Evolutionary conservation across 148 eudicot species (phyloP).

Genomic region (Fallopia convolvulus): DNA sequence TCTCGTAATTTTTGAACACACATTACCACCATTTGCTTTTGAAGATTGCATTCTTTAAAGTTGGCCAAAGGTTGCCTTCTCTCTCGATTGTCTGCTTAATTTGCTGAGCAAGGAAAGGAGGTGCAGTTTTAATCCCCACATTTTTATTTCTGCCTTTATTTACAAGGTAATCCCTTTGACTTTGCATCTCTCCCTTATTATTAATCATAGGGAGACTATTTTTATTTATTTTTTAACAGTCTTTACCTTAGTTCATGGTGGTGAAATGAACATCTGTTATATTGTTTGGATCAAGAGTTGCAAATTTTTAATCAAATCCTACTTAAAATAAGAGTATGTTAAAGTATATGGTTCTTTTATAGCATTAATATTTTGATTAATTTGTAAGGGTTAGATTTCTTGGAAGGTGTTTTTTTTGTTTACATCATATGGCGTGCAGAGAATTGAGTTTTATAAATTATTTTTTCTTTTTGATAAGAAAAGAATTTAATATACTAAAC

Average conservation of each 20-base stretch:
- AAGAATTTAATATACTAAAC: too few species aligned
- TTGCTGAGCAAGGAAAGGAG: constrained; percentile 11
- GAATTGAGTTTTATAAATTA: background rate
- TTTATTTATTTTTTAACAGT: background rate
- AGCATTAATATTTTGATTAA: too few species aligned
- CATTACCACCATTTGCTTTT: background rate
- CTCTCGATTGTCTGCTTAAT: background rate
- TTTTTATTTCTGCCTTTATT: background rate
- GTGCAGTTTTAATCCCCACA: background rate
- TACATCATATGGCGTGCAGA: background rate
- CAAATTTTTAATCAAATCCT: background rate
- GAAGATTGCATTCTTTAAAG: constrained; percentile 4
- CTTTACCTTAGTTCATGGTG: background rate
- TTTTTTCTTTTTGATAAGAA: too few species aligned
- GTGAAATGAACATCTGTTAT: background rate
- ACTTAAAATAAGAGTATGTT: too few species aligned
- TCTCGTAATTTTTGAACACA: background rate
- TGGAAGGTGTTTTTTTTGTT: background rate
- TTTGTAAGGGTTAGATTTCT: background rate
- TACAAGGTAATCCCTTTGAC: constrained; percentile 6
- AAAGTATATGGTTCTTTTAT: background rate
- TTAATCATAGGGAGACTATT: background rate
- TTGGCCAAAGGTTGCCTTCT: background rate
- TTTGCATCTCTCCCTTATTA: background rate
- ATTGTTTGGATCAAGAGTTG: background rate